These are phyloP conservation scores for Taphrina wiesneri DNA, from an alignment of 1,139 yeast genomes.

Conservation along the genomic window DNA sequence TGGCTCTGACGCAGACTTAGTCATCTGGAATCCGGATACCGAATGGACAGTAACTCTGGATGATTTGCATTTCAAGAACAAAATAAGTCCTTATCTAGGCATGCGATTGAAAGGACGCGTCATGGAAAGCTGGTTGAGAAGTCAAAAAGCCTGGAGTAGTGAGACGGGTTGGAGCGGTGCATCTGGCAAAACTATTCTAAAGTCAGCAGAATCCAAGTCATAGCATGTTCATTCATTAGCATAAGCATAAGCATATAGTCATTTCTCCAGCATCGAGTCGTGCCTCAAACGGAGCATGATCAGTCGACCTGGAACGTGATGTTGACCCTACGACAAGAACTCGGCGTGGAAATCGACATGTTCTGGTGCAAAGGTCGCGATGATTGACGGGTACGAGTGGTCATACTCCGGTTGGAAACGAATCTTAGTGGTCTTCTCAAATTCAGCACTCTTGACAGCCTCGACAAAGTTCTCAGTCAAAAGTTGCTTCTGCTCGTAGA, in stretches of 20 bases:
- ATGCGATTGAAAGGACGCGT: conserved; percentile 68
- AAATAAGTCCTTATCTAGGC: conserved; percentile 81
- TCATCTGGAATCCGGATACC: conserved; percentile 51
- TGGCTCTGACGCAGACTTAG: conserved; percentile 52
- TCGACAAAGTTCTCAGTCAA: conserved; percentile 71
- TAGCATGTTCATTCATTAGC: not conserved
- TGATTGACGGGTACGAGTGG: conserved; percentile 77
- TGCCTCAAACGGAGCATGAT: too few relatives aligned
- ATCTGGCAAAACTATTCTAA: conserved; percentile 11
- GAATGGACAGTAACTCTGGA: conserved; percentile 37
- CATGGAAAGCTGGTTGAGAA: conserved; percentile 72
- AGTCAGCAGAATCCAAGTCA: not conserved
- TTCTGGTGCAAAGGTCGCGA: conserved; percentile 75
- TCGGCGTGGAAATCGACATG: conserved; percentile 89
- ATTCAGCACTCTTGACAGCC: conserved; percentile 61
- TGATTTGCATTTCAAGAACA: conserved; percentile 70
- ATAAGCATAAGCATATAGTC: not conserved
- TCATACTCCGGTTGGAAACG: conserved; percentile 80
- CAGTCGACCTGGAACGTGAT: too few relatives aligned
- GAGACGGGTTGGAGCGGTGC: conserved; percentile 1
- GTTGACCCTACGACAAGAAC: conserved; percentile 50
- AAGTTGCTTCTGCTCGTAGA: conserved; percentile 67
- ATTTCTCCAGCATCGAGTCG: not conserved
- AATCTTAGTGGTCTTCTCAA: conserved; percentile 60
- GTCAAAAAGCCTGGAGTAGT: conserved; percentile 47